These are phyloP conservation scores for Trichosporon coremiiforme DNA, from an alignment of 1,284 basidiomycete species.

Conservation along the genomic window DNA sequence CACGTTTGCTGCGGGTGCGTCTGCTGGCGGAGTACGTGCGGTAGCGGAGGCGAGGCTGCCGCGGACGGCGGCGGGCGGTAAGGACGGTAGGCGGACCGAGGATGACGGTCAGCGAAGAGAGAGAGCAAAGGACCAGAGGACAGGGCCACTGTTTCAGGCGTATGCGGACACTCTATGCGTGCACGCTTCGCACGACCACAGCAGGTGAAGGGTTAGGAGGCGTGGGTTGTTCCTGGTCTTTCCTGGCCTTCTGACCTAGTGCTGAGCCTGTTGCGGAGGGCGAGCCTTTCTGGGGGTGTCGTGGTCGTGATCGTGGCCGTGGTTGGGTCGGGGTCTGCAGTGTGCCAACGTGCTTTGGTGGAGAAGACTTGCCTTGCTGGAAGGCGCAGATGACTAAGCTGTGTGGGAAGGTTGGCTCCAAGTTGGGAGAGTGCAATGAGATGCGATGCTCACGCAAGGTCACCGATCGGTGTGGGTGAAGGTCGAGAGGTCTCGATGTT, in stretches of 20 bases:
- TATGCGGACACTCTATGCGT: neutral
- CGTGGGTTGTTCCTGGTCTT: too few relatives aligned
- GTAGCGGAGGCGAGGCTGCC: neutral
- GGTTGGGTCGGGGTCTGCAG: too few relatives aligned
- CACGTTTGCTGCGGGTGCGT: neutral
- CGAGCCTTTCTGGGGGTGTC: neutral
- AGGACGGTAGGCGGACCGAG: too few relatives aligned
- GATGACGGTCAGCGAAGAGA: too few relatives aligned
- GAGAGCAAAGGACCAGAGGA: too few relatives aligned
- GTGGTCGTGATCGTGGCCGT: too few relatives aligned
- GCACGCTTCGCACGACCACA: too few relatives aligned
- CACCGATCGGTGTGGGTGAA: neutral
- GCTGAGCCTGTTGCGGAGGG: neutral
- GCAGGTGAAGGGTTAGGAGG: too few relatives aligned
- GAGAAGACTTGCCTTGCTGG: too few relatives aligned
- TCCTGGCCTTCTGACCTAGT: neutral
- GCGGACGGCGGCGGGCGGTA: too few relatives aligned
- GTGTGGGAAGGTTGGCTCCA: neutral
- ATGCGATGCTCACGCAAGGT: too few relatives aligned
- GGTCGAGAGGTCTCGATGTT: too few relatives aligned
- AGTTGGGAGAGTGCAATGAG: neutral
- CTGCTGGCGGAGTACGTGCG: neutral
- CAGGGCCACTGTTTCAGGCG: neutral
- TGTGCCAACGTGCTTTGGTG: conserved; percentile 1
- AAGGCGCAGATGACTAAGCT: neutral